Base-by-base conservation (phyloP, 164 flowering plant genomes). In the Liriodendron chinense region DNA sequence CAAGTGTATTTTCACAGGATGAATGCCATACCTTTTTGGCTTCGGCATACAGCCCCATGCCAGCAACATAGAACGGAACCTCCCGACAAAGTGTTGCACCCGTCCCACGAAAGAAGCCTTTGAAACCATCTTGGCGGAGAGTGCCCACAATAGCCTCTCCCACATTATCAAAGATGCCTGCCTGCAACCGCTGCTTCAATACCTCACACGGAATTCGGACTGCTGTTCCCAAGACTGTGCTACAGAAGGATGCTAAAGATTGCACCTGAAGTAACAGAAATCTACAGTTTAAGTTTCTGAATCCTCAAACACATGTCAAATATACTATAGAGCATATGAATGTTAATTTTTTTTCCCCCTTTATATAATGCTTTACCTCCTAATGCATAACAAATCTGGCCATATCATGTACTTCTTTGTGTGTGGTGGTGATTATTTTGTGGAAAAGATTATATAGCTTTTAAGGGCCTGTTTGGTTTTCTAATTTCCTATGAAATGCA, bases 41-140 rank as follows among this genome's bases (percentile, higher is more conserved):
- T 82, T 96, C 99, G 12, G 88, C 97, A 86, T 96, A 96, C 18
- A 96, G 89, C 9, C 98, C 91, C 97, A 91, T 94, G 80, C 99
- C 99, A 72, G 96, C 98, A 70, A 96, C 99, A 83, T 96, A 96
- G 75, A 96, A 93, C 9, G 99, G 99, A 83, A 96, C 95, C 82
- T 96, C 99, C 53, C 99, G 89, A 76, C 89, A 94, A 74, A 96
- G 97, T 68, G 99, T 96, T 21, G 97, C 98, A 72, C 96, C 97
- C 71, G 98, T 96, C 76, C 99, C 99, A 68, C 99, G 97, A 78
- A 96, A 96, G 82, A 96, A 96, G 56, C 98, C 99, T 83, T 81
- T 88, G 3, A 90, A 81, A 70, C 99, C 99, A 88, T 96, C 98
- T 82, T 91, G 96, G 4, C 86, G 84, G 89, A 94, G 83, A 16